Base-by-base conservation (phyloP, 805 yeast species). In the Metschnikowia kunwiensis region DNA sequence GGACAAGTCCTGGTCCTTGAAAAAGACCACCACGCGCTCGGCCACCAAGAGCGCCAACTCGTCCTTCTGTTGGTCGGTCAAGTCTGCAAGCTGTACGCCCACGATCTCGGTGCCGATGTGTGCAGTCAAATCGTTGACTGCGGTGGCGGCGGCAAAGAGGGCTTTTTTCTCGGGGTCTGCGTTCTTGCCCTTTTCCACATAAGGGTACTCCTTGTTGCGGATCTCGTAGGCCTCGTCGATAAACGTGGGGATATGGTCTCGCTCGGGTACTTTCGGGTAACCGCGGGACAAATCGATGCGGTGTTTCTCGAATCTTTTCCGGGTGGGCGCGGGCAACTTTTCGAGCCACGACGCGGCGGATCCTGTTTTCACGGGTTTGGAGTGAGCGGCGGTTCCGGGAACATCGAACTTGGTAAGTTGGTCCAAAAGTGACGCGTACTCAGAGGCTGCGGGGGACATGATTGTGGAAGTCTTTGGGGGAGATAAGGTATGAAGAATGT, bases 151-250 rank as follows among this genome's bases (percentile, higher is more conserved):
- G 12, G 55, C 52, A 14, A 54, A 49, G 36, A 54, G 43, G 1
- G 59, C 57, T 40, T 51, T 52, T 47, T 53, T 54, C 24, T 53
- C 54, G 3, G 57, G 57, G 34, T 54, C 59, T 26, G 59, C 59
- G 27, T 43, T 44, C 40, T 43, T 42, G 13, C 51, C 58, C 23
- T 57, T 34, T 24, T 54, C 58, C 13, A 49, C 30, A 34, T 46
- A 54, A 2, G 53, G 50, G 35, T 32, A 37, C 27, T 43, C 53
- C 27, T 44, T 39, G 40, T 44, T 40, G 29, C 58, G 34, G 38
- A 54, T 42, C 5, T 21, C 30, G 21, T 10, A 38, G 10, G 52
- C 59, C 34, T 54, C 56, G 33, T 54, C 58, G 12, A 52, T 40
- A 29, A 43, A 54, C 27, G 38, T 38, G 3, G 59, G 59, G 24